Evolutionary conservation across 2,329 filamentous ascomycete genomes (phyloP).

Genomic region (Madurella mycetomatis): DNA sequence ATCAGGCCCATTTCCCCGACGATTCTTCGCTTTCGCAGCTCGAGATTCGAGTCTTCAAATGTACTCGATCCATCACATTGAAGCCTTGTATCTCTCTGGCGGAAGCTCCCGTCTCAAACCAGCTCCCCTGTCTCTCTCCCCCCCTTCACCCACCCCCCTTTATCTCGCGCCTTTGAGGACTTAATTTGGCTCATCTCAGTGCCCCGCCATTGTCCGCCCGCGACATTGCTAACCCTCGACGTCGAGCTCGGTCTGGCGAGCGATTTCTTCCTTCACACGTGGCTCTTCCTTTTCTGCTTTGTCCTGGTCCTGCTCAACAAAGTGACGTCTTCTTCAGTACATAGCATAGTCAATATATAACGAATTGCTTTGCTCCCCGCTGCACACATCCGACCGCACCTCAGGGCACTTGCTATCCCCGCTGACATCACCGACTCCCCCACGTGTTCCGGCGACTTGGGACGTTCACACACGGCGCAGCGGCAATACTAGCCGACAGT

Average conservation of each 20-base stretch:
- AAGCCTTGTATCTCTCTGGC: too few relatives aligned
- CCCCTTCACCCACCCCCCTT: neutral
- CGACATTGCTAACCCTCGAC: neutral
- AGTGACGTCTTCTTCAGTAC: constrained; percentile 34
- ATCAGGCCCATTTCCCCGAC: constrained; percentile 2
- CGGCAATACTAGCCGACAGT: too few relatives aligned
- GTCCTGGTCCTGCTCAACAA: constrained; percentile 4
- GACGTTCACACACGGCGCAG: neutral
- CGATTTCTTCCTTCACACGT: constrained; percentile 1
- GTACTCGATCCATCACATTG: too few relatives aligned
- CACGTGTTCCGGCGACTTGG: neutral
- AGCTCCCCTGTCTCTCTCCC: neutral
- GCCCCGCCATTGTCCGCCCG: constrained; percentile 13
- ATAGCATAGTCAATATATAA: constrained; percentile 51
- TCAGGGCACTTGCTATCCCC: neutral
- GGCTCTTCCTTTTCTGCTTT: constrained; percentile 8
- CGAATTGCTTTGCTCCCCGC: constrained; percentile 31
- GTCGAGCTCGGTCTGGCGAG: neutral
- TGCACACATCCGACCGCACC: constrained; percentile 14
- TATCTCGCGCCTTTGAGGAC: constrained; percentile 1
- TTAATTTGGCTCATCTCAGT: neutral
- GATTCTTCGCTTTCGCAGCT: neutral
- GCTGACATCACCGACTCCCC: constrained; percentile 5
- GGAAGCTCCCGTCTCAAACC: too few relatives aligned
- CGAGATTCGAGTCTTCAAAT: neutral